Evolutionary conservation across 371 early-diverging fungal species (phyloP).

Genomic region (Mortierella sp.): DNA sequence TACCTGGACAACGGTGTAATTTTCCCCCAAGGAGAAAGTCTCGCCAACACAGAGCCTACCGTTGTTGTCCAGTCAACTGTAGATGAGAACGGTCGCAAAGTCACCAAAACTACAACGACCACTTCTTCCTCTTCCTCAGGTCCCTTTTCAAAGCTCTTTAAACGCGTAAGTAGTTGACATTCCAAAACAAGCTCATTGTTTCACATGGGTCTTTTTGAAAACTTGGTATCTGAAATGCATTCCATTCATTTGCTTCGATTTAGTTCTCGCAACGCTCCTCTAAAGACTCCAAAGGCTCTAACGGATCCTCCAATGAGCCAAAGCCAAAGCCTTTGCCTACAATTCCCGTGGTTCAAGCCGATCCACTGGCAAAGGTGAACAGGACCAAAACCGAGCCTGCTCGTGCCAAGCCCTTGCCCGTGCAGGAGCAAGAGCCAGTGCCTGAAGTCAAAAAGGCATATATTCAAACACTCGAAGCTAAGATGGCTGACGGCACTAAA

Average conservation of each 20-base stretch:
- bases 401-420: background rate
- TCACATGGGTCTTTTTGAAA: no score
- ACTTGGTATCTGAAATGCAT: no score
- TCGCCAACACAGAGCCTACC: background rate
- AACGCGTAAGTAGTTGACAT: constrained; percentile 36
- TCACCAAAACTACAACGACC: constrained; percentile 5
- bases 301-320: constrained; percentile 3
- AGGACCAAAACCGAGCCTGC: constrained; percentile 9
- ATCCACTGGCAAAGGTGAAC: background rate
- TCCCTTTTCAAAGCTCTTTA: constrained; percentile 48
- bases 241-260: background rate
- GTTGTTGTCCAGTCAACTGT: constrained; percentile 1
- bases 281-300: background rate
- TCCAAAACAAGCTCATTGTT: no score
- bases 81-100: background rate
- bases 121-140: background rate
- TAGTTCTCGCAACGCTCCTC: background rate
- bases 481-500: constrained; percentile 20
- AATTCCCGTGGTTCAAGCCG: constrained; percentile 8
- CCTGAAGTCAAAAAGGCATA: constrained; percentile 9
- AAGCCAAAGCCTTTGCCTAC: constrained; percentile 44
- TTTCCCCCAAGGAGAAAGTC: background rate
- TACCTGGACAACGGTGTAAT: background rate
- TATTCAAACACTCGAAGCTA: constrained; percentile 16
- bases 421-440: background rate